Conservation (phyloP, 192 early-diverging fungal species). For the Phycomyces blakesleeanus region DNA sequence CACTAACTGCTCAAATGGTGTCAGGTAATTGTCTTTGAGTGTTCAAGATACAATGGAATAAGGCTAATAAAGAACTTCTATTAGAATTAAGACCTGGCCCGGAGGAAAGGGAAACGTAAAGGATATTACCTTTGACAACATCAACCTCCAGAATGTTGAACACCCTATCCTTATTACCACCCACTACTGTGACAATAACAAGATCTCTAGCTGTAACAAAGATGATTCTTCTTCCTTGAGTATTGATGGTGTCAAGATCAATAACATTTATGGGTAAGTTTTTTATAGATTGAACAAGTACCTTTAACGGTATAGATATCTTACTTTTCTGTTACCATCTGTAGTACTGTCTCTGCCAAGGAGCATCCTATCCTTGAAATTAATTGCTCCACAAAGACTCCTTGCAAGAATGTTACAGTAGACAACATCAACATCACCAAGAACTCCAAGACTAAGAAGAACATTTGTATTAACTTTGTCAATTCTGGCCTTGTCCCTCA, state of each 20-base stretch:
- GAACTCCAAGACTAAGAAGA: conserved; percentile 16
- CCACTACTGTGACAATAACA: conserved; percentile 45
- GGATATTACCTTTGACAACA: conserved; percentile 44
- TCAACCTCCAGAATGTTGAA: conserved; percentile 31
- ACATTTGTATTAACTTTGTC: conserved; percentile 13
- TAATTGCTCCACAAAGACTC: conserved; percentile 15
- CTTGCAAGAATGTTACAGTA: conserved; percentile 12
- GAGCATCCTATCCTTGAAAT: conserved; percentile 10
- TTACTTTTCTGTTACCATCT: no score
- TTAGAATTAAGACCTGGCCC: conserved; percentile 46
- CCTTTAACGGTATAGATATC: no score
- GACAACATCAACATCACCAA: conserved; percentile 15
- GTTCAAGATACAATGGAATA: no score
- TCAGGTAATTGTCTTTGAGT: neutral
- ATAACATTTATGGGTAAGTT: conserved; percentile 38
- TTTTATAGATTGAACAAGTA: neutral
- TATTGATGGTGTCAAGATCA: conserved; percentile 39
- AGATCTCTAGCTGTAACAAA: conserved; percentile 31
- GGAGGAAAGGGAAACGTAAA: conserved; percentile 42
- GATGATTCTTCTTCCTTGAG: conserved; percentile 27
- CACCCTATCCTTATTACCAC: conserved; percentile 40
- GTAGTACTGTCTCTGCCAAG: neutral
- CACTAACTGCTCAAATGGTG: conserved; percentile 36
- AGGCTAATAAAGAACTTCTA: no score
- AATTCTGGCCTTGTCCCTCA: conserved; percentile 9